These are phyloP conservation scores for Penicillium robsamsonii DNA, from an alignment of 495 filamentous ascomycete species.

Conservation along the genomic window DNA sequence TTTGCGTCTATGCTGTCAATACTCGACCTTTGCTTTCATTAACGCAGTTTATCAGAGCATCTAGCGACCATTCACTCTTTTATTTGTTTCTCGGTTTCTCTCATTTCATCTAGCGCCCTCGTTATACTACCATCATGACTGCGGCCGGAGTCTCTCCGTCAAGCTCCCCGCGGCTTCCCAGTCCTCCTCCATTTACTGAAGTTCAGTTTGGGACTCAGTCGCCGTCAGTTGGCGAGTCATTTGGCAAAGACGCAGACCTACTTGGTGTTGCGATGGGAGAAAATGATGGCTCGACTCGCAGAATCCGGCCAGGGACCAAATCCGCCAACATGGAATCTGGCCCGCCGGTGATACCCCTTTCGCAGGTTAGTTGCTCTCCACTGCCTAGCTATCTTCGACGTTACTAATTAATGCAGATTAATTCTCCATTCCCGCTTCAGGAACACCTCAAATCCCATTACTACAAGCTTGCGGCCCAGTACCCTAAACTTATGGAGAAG, in stretches of 20 bases:
- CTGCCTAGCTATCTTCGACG: not conserved
- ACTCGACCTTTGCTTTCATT: slow-evolving; percentile 17
- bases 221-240: slow-evolving; percentile 59
- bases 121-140: slow-evolving; percentile 38
- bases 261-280: slow-evolving; percentile 48
- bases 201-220: slow-evolving; percentile 86
- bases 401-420: slow-evolving; percentile 58
- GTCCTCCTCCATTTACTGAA: slow-evolving; percentile 85
- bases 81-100: slow-evolving; percentile 18
- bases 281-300: slow-evolving; percentile 67
- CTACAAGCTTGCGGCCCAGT: too few species aligned
- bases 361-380: slow-evolving; percentile 58
- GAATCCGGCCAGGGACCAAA: slow-evolving; percentile 90
- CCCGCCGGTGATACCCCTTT: slow-evolving; percentile 79
- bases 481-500: too few species aligned
- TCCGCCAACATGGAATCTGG: slow-evolving; percentile 76
- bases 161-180: slow-evolving; percentile 82
- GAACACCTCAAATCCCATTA: slow-evolving; percentile 98
- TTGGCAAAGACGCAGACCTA: slow-evolving; percentile 36
- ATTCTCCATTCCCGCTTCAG: slow-evolving; percentile 96
- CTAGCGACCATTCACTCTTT: slow-evolving; percentile 26
- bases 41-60: slow-evolving; percentile 13
- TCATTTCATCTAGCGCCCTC: slow-evolving; percentile 24
- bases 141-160: slow-evolving; percentile 62
- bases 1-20: slow-evolving; percentile 17